Evolutionary conservation across 352 stramenopile species (phyloP).

Genomic region (Globisporangium sylvaticum): DNA sequence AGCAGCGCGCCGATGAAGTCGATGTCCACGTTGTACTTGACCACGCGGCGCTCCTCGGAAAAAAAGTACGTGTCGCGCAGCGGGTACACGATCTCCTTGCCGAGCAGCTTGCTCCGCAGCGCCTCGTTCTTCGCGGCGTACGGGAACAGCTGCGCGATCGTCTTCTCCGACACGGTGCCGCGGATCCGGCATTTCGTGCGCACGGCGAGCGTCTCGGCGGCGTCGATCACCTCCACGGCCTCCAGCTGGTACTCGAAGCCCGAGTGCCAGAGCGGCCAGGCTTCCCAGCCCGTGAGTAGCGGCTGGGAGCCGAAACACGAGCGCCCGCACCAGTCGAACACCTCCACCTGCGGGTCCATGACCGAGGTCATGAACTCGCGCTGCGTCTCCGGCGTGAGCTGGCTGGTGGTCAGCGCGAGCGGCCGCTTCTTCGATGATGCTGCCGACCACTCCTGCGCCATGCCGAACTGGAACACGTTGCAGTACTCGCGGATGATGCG

Average conservation of each 20-base stretch:
- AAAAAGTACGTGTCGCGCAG: slow-evolving; percentile 48
- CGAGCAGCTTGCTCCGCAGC: slow-evolving; percentile 26
- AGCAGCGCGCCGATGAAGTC: slow-evolving; percentile 35
- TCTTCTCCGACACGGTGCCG: slow-evolving; percentile 33
- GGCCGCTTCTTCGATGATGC: slow-evolving; percentile 23
- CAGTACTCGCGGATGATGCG: slow-evolving; percentile 17
- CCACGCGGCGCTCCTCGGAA: slow-evolving; percentile 28
- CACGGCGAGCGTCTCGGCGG: slow-evolving; percentile 28
- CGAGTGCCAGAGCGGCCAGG: slow-evolving; percentile 37
- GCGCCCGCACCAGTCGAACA: slow-evolving; percentile 42
- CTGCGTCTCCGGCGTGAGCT: slow-evolving; percentile 27
- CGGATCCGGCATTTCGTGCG: slow-evolving; percentile 29
- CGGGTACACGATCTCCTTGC: slow-evolving; percentile 36
- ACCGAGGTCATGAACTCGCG: slow-evolving; percentile 38
- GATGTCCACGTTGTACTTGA: slow-evolving; percentile 45
- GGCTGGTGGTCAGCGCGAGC: slow-evolving; percentile 9
- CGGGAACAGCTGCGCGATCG: slow-evolving; percentile 39
- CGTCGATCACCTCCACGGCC: slow-evolving; percentile 33
- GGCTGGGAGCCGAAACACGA: slow-evolving; percentile 26
- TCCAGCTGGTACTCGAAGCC: slow-evolving; percentile 33
- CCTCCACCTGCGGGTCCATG: slow-evolving; percentile 36
- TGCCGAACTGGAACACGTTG: slow-evolving; percentile 13
- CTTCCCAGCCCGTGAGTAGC: slow-evolving; percentile 36
- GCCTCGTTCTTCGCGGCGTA: slow-evolving; percentile 23
- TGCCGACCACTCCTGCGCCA: not conserved